A percentile compares a stretch with the other conserved stretches of the same genome.
phyloP scores from a whole-genome alignment of 352 stramenopile genomes.

The Phytophthora megakarya region DNA sequence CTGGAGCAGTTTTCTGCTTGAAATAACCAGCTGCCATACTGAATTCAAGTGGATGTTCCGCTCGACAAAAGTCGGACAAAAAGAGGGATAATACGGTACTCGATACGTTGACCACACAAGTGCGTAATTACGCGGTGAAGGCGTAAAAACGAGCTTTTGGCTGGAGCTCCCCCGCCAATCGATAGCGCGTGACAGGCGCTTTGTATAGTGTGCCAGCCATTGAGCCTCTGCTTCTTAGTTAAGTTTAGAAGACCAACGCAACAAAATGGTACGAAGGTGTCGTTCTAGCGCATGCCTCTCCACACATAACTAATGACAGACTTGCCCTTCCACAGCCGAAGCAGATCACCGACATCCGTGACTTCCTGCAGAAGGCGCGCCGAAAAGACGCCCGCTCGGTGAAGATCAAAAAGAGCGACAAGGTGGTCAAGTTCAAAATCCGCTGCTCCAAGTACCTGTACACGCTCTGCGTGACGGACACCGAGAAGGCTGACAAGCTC shows the following conservation, averaged over 20 bases:
- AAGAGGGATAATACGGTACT: not conserved
- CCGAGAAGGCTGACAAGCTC: conserved; percentile 99
- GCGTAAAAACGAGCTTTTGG: not conserved
- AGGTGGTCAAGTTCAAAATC: conserved; percentile 99
- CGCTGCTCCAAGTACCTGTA: conserved; percentile 99
- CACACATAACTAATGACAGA: conserved; percentile 9
- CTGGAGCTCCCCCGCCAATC: conserved; percentile 9
- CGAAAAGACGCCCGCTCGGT: conserved; percentile 98
- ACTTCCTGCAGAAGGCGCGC: conserved; percentile 99
- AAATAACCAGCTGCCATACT: conserved; percentile 9
- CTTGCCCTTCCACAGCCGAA: conserved; percentile 86
- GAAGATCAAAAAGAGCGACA: conserved; percentile 98
- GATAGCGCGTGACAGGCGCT: conserved; percentile 7
- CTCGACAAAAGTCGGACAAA: not conserved
- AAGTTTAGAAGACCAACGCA: conserved; percentile 90
- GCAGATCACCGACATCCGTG: conserved; percentile 99
- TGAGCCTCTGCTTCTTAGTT: conserved; percentile 63
- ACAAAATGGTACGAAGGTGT: conserved; percentile 72
- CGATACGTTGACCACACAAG: not conserved
- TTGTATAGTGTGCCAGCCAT: conserved; percentile 3
- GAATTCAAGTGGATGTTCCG: not conserved
- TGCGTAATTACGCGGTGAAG: conserved; percentile 29
- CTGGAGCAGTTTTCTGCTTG: conserved; percentile 4
- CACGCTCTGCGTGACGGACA: conserved; percentile 98
- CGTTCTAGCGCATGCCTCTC: not conserved